Evolutionary conservation across 805 yeast genomes (phyloP), one percentile per base, ranked within the genome.

Genomic region (Clavispora carvajalis): DNA sequence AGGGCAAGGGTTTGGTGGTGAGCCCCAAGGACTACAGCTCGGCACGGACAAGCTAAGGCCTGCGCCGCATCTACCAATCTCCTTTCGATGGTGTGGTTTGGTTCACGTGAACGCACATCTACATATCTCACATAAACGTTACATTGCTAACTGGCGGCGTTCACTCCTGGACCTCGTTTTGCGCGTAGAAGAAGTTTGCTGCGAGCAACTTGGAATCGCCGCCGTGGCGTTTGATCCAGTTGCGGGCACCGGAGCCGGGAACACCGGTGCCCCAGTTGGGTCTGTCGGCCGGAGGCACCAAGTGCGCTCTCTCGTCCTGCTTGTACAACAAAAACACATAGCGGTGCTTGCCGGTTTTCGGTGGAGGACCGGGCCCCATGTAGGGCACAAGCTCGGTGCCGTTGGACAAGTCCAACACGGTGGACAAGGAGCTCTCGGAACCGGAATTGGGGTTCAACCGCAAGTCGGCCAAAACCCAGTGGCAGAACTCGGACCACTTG

Each of bases 301-400:
- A 65, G 25, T 58, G 67, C 47, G 53, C 63, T 23, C 61, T 57
- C 2, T 63, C 74, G 54, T 68, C 83, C 58, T 80, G 95, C 63
- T 82, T 83, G 62, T 71, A 87, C 46, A 90, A 64, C 40, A 87
- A 52, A 53, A 84, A 85, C 15, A 85, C 87, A 59, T 90, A 90
- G 48, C 96, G 79, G 67, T 90, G 97, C 55, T 81, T 76, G 11
- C 95, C 91, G 0, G 96, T 85, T 40, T 79, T 80, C 36, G 76
- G 74, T 29, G 96, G 96, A n/a, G 96, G 96, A 5, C 77, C 96
- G 3, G 96, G 96, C 0, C 95, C 95, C 51, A 65, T 56, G 61
- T 89, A 88, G 5, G 79, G 67, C 33, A 79, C 55, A 22, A 84
- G 48, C 33, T 70, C 63, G 9, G 53, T 58, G 34, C 71, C 74